Conservation (phyloP, 176 grass and related monocot species). For the Eragrostis curvula region DNA sequence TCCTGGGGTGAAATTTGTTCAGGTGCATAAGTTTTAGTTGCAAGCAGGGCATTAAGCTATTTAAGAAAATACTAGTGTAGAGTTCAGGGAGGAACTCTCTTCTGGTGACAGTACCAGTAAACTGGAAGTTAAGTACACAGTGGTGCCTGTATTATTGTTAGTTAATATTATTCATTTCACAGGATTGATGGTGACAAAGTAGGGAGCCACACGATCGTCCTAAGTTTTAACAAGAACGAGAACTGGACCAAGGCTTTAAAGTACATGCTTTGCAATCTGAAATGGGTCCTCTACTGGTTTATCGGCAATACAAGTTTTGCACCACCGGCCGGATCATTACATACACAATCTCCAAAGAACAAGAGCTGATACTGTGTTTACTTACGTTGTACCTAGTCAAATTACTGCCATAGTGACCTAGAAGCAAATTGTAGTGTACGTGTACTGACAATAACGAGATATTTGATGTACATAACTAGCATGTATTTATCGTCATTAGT, state of each 20-base stretch:
- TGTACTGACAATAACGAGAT: background rate
- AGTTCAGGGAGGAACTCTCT: background rate
- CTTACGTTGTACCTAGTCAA: background rate
- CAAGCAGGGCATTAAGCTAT: background rate
- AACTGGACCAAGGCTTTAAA: conserved; percentile 95
- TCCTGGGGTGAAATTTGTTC: conserved; percentile 21
- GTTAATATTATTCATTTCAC: conserved; percentile 23
- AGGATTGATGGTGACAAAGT: conserved; percentile 99
- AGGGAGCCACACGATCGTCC: conserved; percentile 82
- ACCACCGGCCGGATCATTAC: conserved; percentile 40
- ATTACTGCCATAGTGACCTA: background rate
- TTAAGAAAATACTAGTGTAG: background rate
- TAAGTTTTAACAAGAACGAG: conserved; percentile 94
- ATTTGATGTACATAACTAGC: background rate
- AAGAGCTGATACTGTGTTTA: conserved; percentile 40
- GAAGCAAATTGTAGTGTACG: conserved; percentile 1
- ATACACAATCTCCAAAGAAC: conserved; percentile 41
- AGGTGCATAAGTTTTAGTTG: background rate
- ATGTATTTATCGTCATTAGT: background rate
- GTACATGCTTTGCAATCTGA: conserved; percentile 94
- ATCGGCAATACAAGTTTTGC: conserved; percentile 87
- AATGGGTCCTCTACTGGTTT: conserved; percentile 98
- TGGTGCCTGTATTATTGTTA: background rate
- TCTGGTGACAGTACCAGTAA: background rate
- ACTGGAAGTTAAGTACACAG: background rate